Conservation (phyloP, 257 asterid genomes). For the Nicotiana attenuata region DNA sequence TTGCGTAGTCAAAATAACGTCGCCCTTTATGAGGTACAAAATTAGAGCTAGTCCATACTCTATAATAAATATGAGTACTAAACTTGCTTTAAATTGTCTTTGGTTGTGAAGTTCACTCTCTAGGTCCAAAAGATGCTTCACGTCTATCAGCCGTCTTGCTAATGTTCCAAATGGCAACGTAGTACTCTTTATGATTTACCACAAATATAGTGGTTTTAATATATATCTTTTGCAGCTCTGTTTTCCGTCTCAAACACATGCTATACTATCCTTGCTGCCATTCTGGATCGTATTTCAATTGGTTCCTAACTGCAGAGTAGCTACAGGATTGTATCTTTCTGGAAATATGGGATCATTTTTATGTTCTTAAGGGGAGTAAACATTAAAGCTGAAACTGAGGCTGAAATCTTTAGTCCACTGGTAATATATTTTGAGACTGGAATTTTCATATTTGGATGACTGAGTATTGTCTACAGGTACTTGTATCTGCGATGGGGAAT, state of each 20-base stretch:
- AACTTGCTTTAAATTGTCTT: neutral
- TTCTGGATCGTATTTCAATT: neutral
- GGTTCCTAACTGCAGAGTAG: neutral
- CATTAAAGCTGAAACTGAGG: neutral
- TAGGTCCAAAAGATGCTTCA: neutral
- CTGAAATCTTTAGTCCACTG: neutral
- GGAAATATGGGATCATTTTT: neutral
- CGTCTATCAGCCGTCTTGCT: neutral
- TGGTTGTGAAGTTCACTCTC: neutral
- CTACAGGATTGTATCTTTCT: neutral
- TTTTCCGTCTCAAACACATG: neutral
- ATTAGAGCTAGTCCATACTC: neutral
- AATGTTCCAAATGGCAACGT: neutral
- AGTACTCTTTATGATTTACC: neutral
- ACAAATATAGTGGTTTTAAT: neutral
- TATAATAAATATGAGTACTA: neutral
- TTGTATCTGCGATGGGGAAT: constrained; percentile 93
- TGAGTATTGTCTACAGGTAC: constrained; percentile 44
- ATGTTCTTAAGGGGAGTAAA: neutral
- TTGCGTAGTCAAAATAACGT: neutral
- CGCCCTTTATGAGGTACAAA: neutral
- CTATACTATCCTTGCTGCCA: neutral
- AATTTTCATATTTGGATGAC: neutral
- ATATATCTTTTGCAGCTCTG: neutral
- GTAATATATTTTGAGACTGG: neutral